Conservation (phyloP, 2,329 filamentous ascomycete genomes). For the Trichoderma guizhouense region DNA sequence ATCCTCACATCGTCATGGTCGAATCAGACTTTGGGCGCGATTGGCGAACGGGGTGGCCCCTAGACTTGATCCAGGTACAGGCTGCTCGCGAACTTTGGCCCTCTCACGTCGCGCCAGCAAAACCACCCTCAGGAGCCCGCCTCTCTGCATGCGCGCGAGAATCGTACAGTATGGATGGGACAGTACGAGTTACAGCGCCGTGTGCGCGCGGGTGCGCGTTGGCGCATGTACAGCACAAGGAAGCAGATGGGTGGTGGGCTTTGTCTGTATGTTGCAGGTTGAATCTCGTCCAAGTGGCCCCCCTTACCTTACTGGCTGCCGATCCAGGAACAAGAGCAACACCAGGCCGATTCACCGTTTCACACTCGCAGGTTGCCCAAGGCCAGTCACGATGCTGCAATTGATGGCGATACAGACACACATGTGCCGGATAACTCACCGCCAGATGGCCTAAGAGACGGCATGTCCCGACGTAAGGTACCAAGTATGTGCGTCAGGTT, state of each 20-base stretch:
- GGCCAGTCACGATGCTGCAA: neutral
- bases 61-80: neutral
- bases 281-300: neutral
- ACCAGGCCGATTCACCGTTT: neutral
- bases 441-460: neutral
- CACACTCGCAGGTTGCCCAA: neutral
- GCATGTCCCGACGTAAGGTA: neutral
- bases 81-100: neutral
- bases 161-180: neutral
- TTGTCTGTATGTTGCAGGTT: neutral
- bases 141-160: neutral
- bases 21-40: neutral
- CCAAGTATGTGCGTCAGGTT: neutral
- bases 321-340: slow-evolving; percentile 6
- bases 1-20: neutral
- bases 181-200: neutral
- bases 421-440: neutral
- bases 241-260: neutral
- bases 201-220: neutral
- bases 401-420: neutral
- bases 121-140: neutral
- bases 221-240: neutral
- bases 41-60: neutral
- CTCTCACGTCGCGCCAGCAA: slow-evolving; percentile 7
- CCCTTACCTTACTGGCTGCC: neutral